Evolutionary conservation across 1,284 basidiomycete genomes (phyloP).

Genomic region (Malassezia obtusa): DNA sequence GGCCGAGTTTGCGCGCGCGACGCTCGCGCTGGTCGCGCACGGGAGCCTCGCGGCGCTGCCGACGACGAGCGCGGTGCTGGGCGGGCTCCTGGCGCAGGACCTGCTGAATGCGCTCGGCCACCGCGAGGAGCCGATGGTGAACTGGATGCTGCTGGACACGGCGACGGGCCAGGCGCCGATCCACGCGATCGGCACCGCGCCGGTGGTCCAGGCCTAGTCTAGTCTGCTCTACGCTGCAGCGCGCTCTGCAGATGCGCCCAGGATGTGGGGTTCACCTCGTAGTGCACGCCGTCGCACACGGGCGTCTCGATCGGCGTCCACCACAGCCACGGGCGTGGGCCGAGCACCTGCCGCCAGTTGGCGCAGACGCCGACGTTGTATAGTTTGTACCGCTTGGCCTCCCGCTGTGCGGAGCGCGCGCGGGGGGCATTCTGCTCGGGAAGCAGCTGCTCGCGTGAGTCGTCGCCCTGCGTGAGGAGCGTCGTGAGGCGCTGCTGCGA

Average conservation of each 20-base stretch:
- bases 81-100: slow-evolving; percentile 88
- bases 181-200: slow-evolving; percentile 5
- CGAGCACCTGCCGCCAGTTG: slow-evolving; percentile 37
- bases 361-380: slow-evolving; percentile 30
- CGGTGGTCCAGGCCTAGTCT: neutral
- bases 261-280: slow-evolving; percentile 1
- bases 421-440: neutral
- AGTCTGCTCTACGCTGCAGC: neutral
- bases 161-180: slow-evolving; percentile 5
- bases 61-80: slow-evolving; percentile 72
- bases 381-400: slow-evolving; percentile 23
- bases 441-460: neutral
- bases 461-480: neutral
- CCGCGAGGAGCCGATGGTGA: slow-evolving; percentile 80
- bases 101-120: slow-evolving; percentile 81
- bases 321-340: slow-evolving; percentile 26
- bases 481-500: neutral
- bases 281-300: slow-evolving; percentile 11
- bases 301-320: slow-evolving; percentile 32
- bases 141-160: slow-evolving; percentile 82
- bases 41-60: slow-evolving; percentile 69
- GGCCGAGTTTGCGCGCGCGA: slow-evolving; percentile 12
- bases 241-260: neutral
- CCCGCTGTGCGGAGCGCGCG: neutral
- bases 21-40: slow-evolving; percentile 50